Base-by-base conservation (phyloP, 306 rosid genomes). In the Begonia masoniana region DNA sequence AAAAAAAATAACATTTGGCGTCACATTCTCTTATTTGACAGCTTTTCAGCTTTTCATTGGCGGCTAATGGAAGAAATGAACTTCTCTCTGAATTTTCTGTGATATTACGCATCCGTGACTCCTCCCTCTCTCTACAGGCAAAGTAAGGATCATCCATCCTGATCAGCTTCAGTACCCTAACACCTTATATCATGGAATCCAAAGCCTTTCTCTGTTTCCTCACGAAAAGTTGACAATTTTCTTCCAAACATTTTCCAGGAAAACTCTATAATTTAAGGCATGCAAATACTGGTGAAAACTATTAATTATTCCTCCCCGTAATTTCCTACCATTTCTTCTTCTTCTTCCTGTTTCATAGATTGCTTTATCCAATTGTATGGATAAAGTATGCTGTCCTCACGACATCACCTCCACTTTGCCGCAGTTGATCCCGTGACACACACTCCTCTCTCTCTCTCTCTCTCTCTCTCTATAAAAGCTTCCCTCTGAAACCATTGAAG, bases 381-480 rank as follows among this genome's bases (percentile, higher is more conserved):
- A 59, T 55, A 59, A 60, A 55, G 67, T 36, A 52, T 51, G 50
- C 46, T 47, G 41, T 24, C 57, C 66, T 50, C 59, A 55, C 68
- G n/a, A 51, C 63, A 65, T 41, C 36, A 54, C 42, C 47, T 48
- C 81, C 66, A 6, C 50, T 77, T 77, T 66, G 69, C 54, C 67
- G 78, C 85, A 75, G 69, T 67, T 73, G 74, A 79, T 77, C 74
- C 77, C 87, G 95, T 82, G 82, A 82, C 53, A 52, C 15, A n/a
- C 15, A 13, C 36, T n/a, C 19, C 43, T 8, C 3, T 52, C 56
- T 80, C 43, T 7, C 2, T 57, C 51, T 69, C 41, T 55, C 55
- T 60, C 62, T 54, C 45, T 26, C 43, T 8, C 3, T 52, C 56
- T 80, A 77, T 74, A 77, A 71, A 79, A 71, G 47, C 43, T 17